These are phyloP conservation scores for Solanum boliviense DNA, from an alignment of 257 asterid species.

Conservation along the genomic window DNA sequence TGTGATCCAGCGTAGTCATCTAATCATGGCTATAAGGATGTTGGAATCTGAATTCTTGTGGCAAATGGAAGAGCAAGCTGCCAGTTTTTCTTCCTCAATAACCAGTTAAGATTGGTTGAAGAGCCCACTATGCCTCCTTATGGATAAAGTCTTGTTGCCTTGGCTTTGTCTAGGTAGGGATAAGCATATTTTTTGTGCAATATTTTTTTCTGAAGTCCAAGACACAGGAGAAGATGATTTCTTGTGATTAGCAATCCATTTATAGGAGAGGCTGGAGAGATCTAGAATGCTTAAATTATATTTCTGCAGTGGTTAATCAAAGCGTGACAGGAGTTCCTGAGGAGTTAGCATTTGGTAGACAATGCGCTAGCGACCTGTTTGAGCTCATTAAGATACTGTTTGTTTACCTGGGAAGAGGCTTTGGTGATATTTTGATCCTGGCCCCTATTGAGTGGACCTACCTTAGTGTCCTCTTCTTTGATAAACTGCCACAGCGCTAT, in stretches of 20 bases:
- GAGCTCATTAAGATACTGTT: background rate
- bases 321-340: background rate
- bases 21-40: background rate
- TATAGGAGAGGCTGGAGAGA: background rate
- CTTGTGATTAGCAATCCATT: background rate
- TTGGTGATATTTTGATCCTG: background rate
- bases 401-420: background rate
- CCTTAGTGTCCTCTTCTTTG: background rate
- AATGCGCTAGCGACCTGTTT: background rate
- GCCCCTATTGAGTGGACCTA: background rate
- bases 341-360: background rate
- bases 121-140: background rate
- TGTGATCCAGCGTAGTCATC: background rate
- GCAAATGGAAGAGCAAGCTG: background rate
- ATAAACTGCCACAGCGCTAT: background rate
- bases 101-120: background rate
- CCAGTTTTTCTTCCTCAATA: background rate
- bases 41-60: background rate
- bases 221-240: background rate
- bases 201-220: background rate
- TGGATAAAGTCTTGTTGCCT: background rate
- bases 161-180: background rate
- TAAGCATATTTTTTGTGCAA: background rate
- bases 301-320: background rate
- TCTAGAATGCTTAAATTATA: background rate